Evolutionary conservation across 2,329 filamentous ascomycete species (phyloP).

Genomic region (Colletotrichum shisoi): DNA sequence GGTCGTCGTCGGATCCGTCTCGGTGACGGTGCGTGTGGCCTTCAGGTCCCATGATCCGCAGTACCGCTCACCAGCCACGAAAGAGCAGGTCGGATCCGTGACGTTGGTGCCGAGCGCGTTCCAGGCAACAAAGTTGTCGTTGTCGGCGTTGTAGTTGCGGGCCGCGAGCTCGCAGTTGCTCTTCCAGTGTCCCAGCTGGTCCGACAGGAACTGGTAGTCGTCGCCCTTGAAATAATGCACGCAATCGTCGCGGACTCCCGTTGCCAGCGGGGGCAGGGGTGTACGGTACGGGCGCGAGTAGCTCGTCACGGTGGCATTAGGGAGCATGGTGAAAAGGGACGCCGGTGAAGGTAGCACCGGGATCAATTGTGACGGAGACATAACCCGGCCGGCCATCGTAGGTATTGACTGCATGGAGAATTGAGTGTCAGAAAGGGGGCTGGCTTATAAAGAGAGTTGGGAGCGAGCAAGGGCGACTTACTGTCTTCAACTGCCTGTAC

Average conservation of each 20-base stretch:
- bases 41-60: constrained; percentile 13
- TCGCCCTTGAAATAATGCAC: constrained; percentile 28
- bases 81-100: constrained; percentile 24
- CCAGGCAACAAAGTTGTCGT: constrained; percentile 37
- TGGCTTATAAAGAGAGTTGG: no score
- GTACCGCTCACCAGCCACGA: constrained; percentile 8
- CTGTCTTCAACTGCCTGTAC: constrained; percentile 46
- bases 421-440: no score
- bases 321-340: constrained; percentile 34
- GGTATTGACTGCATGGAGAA: background rate
- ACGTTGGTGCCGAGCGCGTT: constrained; percentile 38
- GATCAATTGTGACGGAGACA: constrained; percentile 29
- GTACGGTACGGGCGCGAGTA: constrained; percentile 14
- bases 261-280: constrained; percentile 20
- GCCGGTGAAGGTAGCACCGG: constrained; percentile 27
- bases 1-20: background rate
- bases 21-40: constrained; percentile 4
- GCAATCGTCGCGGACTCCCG: constrained; percentile 36
- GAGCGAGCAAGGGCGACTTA: no score
- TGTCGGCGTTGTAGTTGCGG: constrained; percentile 30
- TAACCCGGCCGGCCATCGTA: constrained; percentile 17
- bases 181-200: constrained; percentile 19
- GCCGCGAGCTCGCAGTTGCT: constrained; percentile 40
- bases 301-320: constrained; percentile 33
- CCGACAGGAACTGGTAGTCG: constrained; percentile 33